phyloP scores from a whole-genome alignment of 192 early-diverging fungal species.

The Allomyces javanicus region DNA sequence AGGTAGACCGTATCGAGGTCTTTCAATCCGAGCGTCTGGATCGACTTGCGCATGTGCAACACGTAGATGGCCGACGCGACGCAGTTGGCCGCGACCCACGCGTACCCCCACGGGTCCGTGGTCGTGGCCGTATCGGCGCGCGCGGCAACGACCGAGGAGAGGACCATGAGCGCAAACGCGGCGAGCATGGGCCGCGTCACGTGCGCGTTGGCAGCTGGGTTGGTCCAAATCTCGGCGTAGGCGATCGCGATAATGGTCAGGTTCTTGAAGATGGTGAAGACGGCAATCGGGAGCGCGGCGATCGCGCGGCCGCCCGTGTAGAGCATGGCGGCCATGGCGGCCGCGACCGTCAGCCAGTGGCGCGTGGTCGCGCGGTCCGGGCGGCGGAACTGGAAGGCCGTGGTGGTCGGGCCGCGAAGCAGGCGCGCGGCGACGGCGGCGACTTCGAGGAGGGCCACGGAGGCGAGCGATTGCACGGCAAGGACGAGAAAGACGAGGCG shows the following conservation, averaged over 20 bases:
- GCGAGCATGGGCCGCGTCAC: constrained; percentile 65
- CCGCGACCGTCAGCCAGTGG: constrained; percentile 70
- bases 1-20: constrained; percentile 98
- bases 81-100: constrained; percentile 90
- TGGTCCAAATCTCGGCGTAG: constrained; percentile 61
- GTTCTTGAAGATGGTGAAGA: constrained; percentile 98
- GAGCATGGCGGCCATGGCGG: constrained; percentile 77
- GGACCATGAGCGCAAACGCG: constrained; percentile 67
- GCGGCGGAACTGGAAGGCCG: constrained; percentile 39
- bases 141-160: constrained; percentile 72
- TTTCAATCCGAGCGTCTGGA: constrained; percentile 77
- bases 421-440: constrained; percentile 37
- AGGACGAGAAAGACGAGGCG: constrained; percentile 72
- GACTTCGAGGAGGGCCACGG: constrained; percentile 24
- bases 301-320: constrained; percentile 83
- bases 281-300: constrained; percentile 54
- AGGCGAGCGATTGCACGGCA: constrained; percentile 32
- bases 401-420: constrained; percentile 25
- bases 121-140: constrained; percentile 41
- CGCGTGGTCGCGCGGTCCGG: constrained; percentile 40
- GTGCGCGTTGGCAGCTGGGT: constrained; percentile 29
- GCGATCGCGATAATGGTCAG: constrained; percentile 94
- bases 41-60: constrained; percentile 75
- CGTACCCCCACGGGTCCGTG: constrained; percentile 39
- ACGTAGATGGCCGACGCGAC: constrained; percentile 68